phyloP scores from a whole-genome alignment of 139 green algal species.

The Raphidocelis subcapitata region DNA sequence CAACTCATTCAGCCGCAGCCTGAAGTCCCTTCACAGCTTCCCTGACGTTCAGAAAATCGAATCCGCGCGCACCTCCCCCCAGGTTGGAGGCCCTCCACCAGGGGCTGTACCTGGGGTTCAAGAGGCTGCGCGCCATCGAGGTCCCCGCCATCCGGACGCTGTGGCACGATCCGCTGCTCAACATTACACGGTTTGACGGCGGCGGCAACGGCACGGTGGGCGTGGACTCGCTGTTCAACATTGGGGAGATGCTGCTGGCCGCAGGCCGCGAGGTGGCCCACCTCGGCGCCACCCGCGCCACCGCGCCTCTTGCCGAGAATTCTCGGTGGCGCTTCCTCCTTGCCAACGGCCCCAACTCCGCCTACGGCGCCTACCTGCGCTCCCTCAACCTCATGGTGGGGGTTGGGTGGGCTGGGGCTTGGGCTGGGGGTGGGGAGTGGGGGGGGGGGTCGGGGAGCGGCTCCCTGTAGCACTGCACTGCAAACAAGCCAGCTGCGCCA shows the following conservation, averaged over 20 bases:
- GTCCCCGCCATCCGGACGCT: conserved; percentile 8
- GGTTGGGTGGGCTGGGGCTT: not conserved
- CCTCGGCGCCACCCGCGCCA: not conserved
- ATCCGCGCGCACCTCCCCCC: no score
- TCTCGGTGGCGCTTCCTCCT: conserved; percentile 19
- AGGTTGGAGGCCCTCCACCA: conserved; percentile 18
- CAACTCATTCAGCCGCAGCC: not conserved
- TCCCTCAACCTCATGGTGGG: conserved; percentile 32
- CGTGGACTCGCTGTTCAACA: conserved; percentile 16
- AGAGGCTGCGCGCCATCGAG: conserved; percentile 25
- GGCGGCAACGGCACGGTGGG: not conserved
- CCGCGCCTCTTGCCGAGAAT: not conserved
- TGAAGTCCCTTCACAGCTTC: no score
- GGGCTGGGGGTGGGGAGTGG: no score
- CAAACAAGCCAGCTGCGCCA: no score
- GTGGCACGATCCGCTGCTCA: conserved; percentile 22
- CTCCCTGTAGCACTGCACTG: no score
- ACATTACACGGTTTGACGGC: not conserved
- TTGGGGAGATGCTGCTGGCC: conserved; percentile 3
- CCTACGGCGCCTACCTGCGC: conserved; percentile 29
- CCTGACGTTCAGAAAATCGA: no score
- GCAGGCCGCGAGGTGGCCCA: conserved; percentile 32
- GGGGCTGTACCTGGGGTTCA: conserved; percentile 47
- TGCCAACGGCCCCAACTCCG: conserved; percentile 24
- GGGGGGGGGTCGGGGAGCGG: no score